Evolutionary conservation across 1,284 basidiomycete genomes (phyloP).

Genomic region (Melanopsichium pennsylvanicum): DNA sequence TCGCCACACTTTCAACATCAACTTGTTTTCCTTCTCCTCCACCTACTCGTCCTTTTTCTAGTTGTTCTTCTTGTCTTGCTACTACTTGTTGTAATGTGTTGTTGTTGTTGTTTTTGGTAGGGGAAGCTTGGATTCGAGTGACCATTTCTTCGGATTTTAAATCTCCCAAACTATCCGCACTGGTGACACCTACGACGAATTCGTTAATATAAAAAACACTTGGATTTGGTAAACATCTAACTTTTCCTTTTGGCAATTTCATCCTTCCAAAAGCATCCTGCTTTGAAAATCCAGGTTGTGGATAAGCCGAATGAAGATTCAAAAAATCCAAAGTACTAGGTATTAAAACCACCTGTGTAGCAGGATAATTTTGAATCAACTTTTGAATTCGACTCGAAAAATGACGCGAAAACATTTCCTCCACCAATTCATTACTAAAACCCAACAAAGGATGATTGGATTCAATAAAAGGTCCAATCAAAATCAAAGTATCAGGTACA

Average conservation of each 20-base stretch:
- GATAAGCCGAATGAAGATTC: constrained; percentile 82
- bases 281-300: constrained; percentile 77
- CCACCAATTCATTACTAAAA: constrained; percentile 74
- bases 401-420: constrained; percentile 75
- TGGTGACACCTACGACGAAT: constrained; percentile 78
- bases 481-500: constrained; percentile 79
- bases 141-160: constrained; percentile 83
- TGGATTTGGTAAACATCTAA: constrained; percentile 86
- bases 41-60: too few species aligned
- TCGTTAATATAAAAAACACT: constrained; percentile 84
- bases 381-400: constrained; percentile 73
- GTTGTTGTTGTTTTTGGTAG: too few species aligned
- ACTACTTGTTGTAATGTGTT: too few species aligned
- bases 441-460: constrained; percentile 79
- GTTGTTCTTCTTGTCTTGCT: too few species aligned
- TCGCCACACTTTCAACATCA: constrained; percentile 62
- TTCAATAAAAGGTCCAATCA: constrained; percentile 90
- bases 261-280: constrained; percentile 11
- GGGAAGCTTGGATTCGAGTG: constrained; percentile 71
- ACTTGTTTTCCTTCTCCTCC: too few species aligned
- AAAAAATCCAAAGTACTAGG: constrained; percentile 84
- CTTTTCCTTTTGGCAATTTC: constrained; percentile 68
- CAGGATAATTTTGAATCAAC: constrained; percentile 74
- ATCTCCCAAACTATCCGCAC: constrained; percentile 87
- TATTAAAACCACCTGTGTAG: constrained; percentile 77